Base-by-base conservation (phyloP, 192 early-diverging fungal species). In the Gamsiella multidivaricata region DNA sequence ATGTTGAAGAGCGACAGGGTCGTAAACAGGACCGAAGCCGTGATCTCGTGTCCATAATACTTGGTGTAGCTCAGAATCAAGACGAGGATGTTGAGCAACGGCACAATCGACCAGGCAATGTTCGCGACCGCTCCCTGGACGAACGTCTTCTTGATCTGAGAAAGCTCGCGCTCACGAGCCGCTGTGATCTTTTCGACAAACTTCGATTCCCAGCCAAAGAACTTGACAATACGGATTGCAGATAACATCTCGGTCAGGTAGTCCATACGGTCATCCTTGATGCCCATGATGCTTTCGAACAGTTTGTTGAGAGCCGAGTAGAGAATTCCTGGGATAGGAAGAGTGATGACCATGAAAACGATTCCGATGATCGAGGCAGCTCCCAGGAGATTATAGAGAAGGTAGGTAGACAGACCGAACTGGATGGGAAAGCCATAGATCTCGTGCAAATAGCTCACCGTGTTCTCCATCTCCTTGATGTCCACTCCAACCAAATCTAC, bases 191-290 rank as follows among this genome's bases (percentile, higher is more conserved):
- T 85, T n/a, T 87, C 81, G 20, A 88, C 69, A 71, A 98, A 95
- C 46, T 87, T 81, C 34, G 81, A 56, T 79, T 94, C 90, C 94
- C 94, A 95, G 26, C 90, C 92, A 82, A 94, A 94, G 59, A 98
- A 89, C 76, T 99, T 99, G 63, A 99, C 90, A 26, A 97, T 93
- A 22, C 94, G 87, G 42, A 99, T 97, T 28, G 94, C 96, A 3
- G 36, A 46, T 1, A 65, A 33, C 62, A 94, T 82, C 79, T 98
- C 95, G 37, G 91, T 96, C 45, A 94, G 87, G 60, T 88, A 82
- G n/a, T 89, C 87, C 32, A 97, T 81, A 20, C 96, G 88, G 66
- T 92, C 89, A 74, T 97, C 96, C 50, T 84, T 88, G 62, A 80
- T 71, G 9, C 37, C 14, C 87, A 88, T 86, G 52, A 90, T 58